Conservation (phyloP, 345 rosid genomes). For the Citrus reticulata region DNA sequence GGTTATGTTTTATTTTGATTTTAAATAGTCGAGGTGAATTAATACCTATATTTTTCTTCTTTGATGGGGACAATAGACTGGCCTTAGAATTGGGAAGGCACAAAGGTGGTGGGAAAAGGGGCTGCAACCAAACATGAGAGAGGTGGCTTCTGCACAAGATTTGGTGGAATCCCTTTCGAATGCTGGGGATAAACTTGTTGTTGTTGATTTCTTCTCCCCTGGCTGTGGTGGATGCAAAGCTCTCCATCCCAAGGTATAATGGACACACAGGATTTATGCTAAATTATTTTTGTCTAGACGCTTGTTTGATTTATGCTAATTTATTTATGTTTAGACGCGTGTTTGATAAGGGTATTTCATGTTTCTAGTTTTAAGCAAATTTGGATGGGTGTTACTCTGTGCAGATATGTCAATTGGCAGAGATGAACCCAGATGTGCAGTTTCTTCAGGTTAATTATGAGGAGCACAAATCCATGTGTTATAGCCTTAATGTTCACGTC, state of each 20-base stretch:
- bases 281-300: not conserved
- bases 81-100: slow-evolving; percentile 50
- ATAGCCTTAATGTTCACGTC: slow-evolving; percentile 87
- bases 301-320: not conserved
- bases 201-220: slow-evolving; percentile 93
- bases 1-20: not conserved
- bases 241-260: slow-evolving; percentile 87
- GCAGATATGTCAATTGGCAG: slow-evolving; percentile 85
- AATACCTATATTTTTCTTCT: not conserved
- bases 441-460: slow-evolving; percentile 91
- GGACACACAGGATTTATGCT: not conserved
- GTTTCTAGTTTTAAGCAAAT: not conserved
- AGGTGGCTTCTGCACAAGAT: slow-evolving; percentile 79
- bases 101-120: slow-evolving; percentile 96
- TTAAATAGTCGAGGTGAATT: not conserved
- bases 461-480: slow-evolving; percentile 95
- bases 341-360: not conserved
- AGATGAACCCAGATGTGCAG: slow-evolving; percentile 67
- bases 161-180: slow-evolving; percentile 62
- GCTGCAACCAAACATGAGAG: slow-evolving; percentile 76
- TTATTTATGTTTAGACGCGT: not conserved
- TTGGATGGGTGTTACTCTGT: slow-evolving; percentile 2
- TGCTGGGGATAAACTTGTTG: slow-evolving; percentile 80
- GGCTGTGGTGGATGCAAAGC: slow-evolving; percentile 98
- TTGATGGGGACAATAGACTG: slow-evolving; percentile 27